Base-by-base conservation (phyloP, 352 stramenopile genomes). In the Phytopythium oedochilum region DNA sequence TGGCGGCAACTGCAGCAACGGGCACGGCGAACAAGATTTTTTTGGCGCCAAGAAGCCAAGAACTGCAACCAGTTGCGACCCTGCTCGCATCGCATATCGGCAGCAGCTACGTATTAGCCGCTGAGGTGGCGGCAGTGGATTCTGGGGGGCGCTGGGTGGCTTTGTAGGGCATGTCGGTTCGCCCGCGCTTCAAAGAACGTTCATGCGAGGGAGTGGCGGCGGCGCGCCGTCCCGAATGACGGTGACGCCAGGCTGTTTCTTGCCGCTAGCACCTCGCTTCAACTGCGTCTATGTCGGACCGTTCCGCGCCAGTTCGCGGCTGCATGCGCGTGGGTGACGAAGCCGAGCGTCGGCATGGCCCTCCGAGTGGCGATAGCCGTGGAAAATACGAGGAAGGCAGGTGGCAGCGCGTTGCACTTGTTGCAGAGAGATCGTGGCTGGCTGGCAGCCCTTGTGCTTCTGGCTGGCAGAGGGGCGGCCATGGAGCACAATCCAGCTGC, bases 301-400 rank as follows among this genome's bases (percentile, higher is more conserved):
- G 42, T 48, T 48, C 42, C 26, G 42, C 42, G 42, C 42, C 42
- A 48, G 34, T 48, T 48, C 42, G 42, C 40, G 40, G 22, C 40
- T 29, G 22, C 20, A 28, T 17, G 36, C 14, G 18, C 36, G 17
- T 18, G 18, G 9, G 12, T 22, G 18, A 23, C 22, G n/a, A n/a
- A n/a, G n/a, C n/a, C n/a, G n/a, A n/a, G 39, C 39, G 39, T 28
- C 38, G 8, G 39, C 39, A 28, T 43, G 3, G 4, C 39, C 9
- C n/a, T 18, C 18, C 34, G 11, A 15, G 38, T n/a, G 22, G 31
- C 40, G 40, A 47, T 28, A 11, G 22, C 23, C 23, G 14, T n/a
- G 40, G 40, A 47, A 47, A n/a, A 20, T 20, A 47, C 22, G 22
- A 28, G 40, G 40, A 47, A 47, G 22, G 18, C 39, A 22, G 40